phyloP scores from a whole-genome alignment of 129 eudicot genomes.

The Artemisia annua region DNA sequence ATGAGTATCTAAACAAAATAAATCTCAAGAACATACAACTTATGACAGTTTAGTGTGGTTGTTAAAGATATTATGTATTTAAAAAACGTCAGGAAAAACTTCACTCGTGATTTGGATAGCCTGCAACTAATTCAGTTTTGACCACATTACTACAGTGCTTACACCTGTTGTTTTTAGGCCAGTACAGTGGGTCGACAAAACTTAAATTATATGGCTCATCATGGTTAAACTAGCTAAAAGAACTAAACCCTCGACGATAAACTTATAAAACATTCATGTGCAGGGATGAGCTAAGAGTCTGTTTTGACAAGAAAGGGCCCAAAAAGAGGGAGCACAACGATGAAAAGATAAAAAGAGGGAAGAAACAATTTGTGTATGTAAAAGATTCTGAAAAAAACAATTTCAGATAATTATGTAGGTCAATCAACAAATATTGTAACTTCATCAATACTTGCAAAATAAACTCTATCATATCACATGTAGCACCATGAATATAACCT shows the following conservation, averaged over 20 bases:
- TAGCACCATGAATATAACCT: neutral
- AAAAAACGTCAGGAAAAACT: neutral
- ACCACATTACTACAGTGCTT: neutral
- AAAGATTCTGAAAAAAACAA: too few species aligned
- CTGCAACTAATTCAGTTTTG: neutral
- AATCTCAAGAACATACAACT: neutral
- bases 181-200: neutral
- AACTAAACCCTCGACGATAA: neutral
- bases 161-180: neutral
- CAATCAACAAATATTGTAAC: neutral
- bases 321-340: too few species aligned
- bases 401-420: too few species aligned
- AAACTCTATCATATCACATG: neutral
- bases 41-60: neutral
- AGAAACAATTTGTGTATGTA: too few species aligned
- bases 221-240: neutral
- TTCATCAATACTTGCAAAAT: neutral
- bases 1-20: neutral
- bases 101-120: neutral
- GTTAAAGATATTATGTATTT: neutral
- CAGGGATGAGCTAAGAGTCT: too few species aligned
- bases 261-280: too few species aligned
- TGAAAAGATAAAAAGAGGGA: too few species aligned
- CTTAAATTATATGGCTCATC: neutral
- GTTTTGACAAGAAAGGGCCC: too few species aligned